These are phyloP conservation scores for Teunomyces atbi DNA, from an alignment of 805 yeast genomes.

Conservation along the genomic window DNA sequence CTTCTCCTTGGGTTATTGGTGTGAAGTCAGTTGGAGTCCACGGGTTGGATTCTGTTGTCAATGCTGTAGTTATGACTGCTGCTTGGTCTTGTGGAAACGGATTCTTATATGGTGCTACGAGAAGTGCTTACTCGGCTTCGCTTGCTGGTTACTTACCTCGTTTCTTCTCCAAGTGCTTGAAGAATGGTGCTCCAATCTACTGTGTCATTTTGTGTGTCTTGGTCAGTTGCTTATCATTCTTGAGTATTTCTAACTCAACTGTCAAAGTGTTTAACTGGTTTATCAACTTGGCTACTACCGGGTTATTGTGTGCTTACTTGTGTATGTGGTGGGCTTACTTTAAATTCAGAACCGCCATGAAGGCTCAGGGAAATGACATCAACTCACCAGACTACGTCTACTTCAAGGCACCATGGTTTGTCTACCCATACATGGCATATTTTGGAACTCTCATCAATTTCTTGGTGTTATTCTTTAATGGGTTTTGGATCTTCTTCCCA, in stretches of 20 bases:
- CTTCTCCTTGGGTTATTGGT: slow-evolving; percentile 40
- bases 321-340: slow-evolving; percentile 55
- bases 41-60: slow-evolving; percentile 35
- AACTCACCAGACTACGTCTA: slow-evolving; percentile 26
- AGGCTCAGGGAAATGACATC: slow-evolving; percentile 38
- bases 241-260: slow-evolving; percentile 50
- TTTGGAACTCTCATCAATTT: slow-evolving; percentile 32
- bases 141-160: slow-evolving; percentile 85
- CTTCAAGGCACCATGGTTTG: slow-evolving; percentile 46
- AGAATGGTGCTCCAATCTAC: slow-evolving; percentile 67
- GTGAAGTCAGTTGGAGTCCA: slow-evolving; percentile 31
- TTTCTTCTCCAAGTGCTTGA: slow-evolving; percentile 59
- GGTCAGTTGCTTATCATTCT: slow-evolving; percentile 27
- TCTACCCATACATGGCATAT: slow-evolving; percentile 59
- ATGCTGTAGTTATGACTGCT: slow-evolving; percentile 31
- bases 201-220: slow-evolving; percentile 49
- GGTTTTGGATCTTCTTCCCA: slow-evolving; percentile 42
- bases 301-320: slow-evolving; percentile 65
- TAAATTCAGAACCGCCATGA: slow-evolving; percentile 28
- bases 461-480: slow-evolving; percentile 35
- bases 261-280: slow-evolving; percentile 70
- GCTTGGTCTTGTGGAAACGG: slow-evolving; percentile 41
- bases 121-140: slow-evolving; percentile 55
- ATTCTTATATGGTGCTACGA: slow-evolving; percentile 34
- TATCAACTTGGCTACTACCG: slow-evolving; percentile 65